These are phyloP conservation scores for Tympanopsis confertula DNA, from an alignment of 2,329 filamentous ascomycete species.

Conservation along the genomic window DNA sequence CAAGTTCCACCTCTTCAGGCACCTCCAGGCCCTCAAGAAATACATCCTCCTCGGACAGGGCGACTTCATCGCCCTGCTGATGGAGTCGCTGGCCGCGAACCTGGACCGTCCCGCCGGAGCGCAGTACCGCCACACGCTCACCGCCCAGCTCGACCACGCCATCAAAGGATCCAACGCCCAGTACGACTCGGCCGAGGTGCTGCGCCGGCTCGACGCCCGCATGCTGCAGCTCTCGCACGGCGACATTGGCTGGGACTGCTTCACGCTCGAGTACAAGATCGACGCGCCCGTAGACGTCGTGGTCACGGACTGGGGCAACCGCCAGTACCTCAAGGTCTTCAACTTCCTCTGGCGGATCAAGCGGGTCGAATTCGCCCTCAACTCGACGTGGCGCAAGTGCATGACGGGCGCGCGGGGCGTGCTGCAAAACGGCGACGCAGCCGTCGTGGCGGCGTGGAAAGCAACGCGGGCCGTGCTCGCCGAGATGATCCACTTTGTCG, in stretches of 20 bases:
- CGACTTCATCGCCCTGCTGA: conserved; percentile 91
- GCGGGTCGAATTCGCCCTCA: conserved; percentile 86
- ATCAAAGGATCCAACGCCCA: conserved; percentile 96
- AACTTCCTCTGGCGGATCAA: conserved; percentile 99
- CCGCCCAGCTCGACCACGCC: conserved; percentile 93
- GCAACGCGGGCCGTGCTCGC: conserved; percentile 75
- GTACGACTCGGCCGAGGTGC: conserved; percentile 82
- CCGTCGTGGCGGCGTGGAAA: conserved; percentile 75
- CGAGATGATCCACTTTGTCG: conserved; percentile 98
- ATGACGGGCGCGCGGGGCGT: conserved; percentile 91
- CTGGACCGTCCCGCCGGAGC: conserved; percentile 91
- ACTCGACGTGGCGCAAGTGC: conserved; percentile 83
- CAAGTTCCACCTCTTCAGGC: conserved; percentile 90
- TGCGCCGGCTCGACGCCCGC: conserved; percentile 84
- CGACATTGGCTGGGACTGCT: conserved; percentile 98
- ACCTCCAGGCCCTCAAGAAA: conserved; percentile 81
- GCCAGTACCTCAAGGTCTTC: conserved; percentile 97
- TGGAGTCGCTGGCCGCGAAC: conserved; percentile 90
- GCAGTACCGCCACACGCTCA: conserved; percentile 91
- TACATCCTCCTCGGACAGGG: conserved; percentile 91
- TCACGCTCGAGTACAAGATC: conserved; percentile 97
- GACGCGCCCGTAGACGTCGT: conserved; percentile 94
- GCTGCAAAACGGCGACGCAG: conserved; percentile 59
- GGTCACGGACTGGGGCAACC: conserved; percentile 87
- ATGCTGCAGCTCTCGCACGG: conserved; percentile 95